Evolutionary conservation across 2,329 filamentous ascomycete genomes (phyloP), one percentile per base, ranked within the genome.

Genomic region (Chrysoporthe austroafricana): DNA sequence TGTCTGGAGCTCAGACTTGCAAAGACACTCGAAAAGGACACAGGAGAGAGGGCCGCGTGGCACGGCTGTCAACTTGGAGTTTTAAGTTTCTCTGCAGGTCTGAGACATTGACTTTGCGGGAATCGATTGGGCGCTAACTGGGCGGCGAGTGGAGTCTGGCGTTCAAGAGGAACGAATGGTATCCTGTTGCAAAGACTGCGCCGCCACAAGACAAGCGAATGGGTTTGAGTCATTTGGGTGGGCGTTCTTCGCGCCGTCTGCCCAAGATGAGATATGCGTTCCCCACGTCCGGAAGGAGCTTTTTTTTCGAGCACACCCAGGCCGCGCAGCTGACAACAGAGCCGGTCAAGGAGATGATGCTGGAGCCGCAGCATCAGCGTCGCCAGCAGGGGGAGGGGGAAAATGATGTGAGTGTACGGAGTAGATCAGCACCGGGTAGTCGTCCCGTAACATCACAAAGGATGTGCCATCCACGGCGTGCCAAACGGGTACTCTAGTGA

Each of bases 71-170:
- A 44, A 63, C 65, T 57, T 64, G 68, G 68, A 50, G 62, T 64
- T 56, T 68, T 62, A 62, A 64, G 67, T 68, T 68, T 62, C 50
- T 62, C 43, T 56, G 66, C 36, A 42, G 62, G 59, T 69, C 62
- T 66, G 62, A 48, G 65, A 59, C 62, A 50, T 54, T 62, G 44
- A 64, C 63, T 66, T 69, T 50, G 65, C 65, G 50, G 65, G 39
- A 66, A 67, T 61, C 64, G 62, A 61, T 59, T 65, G 62, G 65
- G 68, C 66, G 63, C 57, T 63, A 36, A 56, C 64, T 62, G 65
- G 65, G 65, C 62, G 68, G 68, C 68, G 62, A 60, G 65, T 65
- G 62, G 68, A 67, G 65, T 69, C 56, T 60, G 68, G 68, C 64
- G 68, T 69, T 65, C 58, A 65, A 39, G 21, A 54, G 63, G 26